Conservation (phyloP, 108 stramenopile species). For the Aurantiochytrium sp. region DNA sequence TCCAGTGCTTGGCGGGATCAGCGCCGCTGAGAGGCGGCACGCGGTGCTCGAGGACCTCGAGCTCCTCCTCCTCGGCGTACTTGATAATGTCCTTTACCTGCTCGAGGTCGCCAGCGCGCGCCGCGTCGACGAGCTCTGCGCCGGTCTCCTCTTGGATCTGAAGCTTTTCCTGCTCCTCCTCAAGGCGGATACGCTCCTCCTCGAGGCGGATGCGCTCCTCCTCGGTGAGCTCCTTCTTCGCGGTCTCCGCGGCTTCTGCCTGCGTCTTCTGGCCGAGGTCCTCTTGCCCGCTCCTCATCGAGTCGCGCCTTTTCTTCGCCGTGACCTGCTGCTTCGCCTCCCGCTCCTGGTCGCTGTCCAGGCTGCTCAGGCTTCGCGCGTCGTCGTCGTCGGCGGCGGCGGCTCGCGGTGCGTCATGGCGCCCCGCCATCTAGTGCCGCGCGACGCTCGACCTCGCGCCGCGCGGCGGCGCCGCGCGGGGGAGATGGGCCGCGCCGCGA, state of each 20-base stretch:
- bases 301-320: too few relatives aligned
- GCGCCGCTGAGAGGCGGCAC: not conserved
- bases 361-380: not conserved
- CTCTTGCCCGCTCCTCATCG: too few relatives aligned
- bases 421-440: too few relatives aligned
- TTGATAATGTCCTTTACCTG: not conserved
- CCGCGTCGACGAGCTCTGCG: not conserved
- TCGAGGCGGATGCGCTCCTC: not conserved
- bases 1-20: constrained; percentile 5
- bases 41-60: not conserved
- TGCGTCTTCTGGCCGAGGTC: not conserved
- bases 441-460: too few relatives aligned
- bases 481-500: too few relatives aligned
- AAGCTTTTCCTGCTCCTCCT: not conserved
- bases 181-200: not conserved
- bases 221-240: not conserved
- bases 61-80: not conserved
- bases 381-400: not conserved
- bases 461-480: too few relatives aligned
- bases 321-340: not conserved
- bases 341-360: not conserved
- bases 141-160: not conserved
- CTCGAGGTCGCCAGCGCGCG: not conserved
- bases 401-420: too few relatives aligned
- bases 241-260: not conserved